Percentiles rank a stretch among this genome's conserved stretches.
Evolutionary conservation across 2,329 filamentous ascomycete genomes (phyloP).

Genomic region (Cladosporium colombiae): DNA sequence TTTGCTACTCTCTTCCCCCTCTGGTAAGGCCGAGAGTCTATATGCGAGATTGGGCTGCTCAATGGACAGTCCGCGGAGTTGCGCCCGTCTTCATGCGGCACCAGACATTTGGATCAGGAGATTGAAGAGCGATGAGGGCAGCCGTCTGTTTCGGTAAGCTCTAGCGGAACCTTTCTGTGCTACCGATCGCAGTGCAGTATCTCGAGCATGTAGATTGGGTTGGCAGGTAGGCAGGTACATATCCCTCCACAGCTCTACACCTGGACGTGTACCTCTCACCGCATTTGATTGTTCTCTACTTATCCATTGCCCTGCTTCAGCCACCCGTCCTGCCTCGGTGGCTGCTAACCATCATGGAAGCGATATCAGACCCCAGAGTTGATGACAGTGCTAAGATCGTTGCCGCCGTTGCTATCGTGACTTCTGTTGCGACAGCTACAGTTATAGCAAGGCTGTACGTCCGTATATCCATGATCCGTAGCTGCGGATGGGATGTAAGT

Average conservation of each 20-base stretch:
- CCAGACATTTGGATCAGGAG: background rate
- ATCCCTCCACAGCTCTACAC: background rate
- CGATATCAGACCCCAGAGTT: background rate
- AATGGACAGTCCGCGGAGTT: background rate
- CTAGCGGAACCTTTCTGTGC: background rate
- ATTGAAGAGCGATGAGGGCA: background rate
- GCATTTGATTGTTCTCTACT: background rate
- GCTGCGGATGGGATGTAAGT: constrained; percentile 10
- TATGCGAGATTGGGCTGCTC: background rate
- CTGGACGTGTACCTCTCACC: background rate
- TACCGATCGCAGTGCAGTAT: background rate
- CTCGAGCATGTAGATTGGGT: background rate
- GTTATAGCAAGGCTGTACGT: constrained; percentile 1
- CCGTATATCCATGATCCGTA: background rate
- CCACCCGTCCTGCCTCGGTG: background rate
- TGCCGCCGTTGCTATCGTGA: background rate
- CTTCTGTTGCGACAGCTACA: background rate
- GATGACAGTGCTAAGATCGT: background rate
- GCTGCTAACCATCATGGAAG: background rate
- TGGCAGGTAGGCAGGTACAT: background rate
- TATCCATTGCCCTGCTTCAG: background rate
- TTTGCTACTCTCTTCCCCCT: background rate
- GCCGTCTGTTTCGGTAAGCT: background rate
- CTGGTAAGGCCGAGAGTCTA: background rate
- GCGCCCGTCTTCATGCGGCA: background rate